A percentile compares a stretch with the other conserved stretches of the same genome.
Conservation (phyloP, 2,329 filamentous ascomycete genomes). For the Colletotrichum noveboracense region DNA sequence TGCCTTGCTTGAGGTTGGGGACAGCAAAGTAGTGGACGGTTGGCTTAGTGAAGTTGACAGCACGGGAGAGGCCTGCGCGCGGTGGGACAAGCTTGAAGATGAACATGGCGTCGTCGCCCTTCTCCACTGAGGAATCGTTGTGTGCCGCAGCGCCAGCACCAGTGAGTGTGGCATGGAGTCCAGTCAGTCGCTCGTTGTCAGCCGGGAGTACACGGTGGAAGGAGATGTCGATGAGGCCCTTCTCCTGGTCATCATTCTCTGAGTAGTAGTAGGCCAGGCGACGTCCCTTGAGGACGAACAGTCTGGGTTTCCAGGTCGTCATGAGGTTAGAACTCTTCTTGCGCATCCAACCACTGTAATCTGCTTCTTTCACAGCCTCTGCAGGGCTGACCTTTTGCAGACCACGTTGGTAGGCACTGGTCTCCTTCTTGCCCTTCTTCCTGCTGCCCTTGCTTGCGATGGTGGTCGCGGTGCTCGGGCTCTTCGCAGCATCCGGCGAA, state of each 20-base stretch:
- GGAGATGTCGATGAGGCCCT: constrained; percentile 96
- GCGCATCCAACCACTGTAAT: constrained; percentile 99
- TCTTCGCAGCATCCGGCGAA: constrained; percentile 69
- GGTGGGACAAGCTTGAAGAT: constrained; percentile 98
- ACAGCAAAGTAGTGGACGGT: constrained; percentile 98
- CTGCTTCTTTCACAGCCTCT: constrained; percentile 84
- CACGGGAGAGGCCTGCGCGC: constrained; percentile 82
- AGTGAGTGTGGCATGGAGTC: constrained; percentile 89
- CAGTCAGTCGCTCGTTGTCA: constrained; percentile 88
- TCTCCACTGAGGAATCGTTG: constrained; percentile 45
- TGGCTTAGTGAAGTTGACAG: constrained; percentile 96
- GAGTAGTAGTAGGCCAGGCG: constrained; percentile 96
- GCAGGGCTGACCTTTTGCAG: constrained; percentile 80
- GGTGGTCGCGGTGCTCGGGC: constrained; percentile 53
- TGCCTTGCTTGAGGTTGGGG: constrained; percentile 84
- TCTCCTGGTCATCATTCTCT: constrained; percentile 89
- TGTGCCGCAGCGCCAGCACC: constrained; percentile 75
- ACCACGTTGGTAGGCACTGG: constrained; percentile 90
- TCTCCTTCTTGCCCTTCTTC: constrained; percentile 89
- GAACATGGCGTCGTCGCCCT: constrained; percentile 77
- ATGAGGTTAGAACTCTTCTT: constrained; percentile 97
- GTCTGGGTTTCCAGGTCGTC: constrained; percentile 94
- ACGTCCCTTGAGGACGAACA: constrained; percentile 94
- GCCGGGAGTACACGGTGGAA: constrained; percentile 96
- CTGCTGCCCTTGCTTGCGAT: constrained; percentile 53